phyloP scores from a whole-genome alignment of 345 rosid genomes.

The Atalantia buxifolia region DNA sequence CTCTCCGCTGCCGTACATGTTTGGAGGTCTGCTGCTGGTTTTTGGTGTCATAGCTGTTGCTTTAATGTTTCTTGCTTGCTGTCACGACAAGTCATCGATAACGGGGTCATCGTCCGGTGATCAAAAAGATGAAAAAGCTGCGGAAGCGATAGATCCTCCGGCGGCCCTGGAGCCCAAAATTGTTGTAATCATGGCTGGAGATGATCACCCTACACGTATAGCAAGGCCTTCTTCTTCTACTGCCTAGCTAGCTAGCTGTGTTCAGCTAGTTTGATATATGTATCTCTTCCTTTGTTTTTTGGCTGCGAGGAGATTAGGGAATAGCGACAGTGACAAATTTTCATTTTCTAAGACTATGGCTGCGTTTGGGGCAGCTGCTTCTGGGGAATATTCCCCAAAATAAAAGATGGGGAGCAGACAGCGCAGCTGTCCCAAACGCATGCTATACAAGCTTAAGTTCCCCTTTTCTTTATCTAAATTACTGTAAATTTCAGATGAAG shows the following conservation, averaged over 20 bases:
- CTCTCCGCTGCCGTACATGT: conserved; percentile 32
- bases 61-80: conserved; percentile 26
- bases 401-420: too few species aligned
- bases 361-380: too few species aligned
- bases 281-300: too few species aligned
- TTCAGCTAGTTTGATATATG: too few species aligned
- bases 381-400: too few species aligned
- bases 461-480: too few species aligned
- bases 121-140: conserved; percentile 9
- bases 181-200: conserved; percentile 47
- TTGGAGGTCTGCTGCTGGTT: conserved; percentile 27
- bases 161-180: conserved; percentile 19
- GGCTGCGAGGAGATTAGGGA: too few species aligned
- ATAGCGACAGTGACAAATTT: too few species aligned
- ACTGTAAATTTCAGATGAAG: too few species aligned
- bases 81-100: neutral
- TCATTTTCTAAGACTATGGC: too few species aligned
- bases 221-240: conserved; percentile 26
- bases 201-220: conserved; percentile 26
- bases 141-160: neutral
- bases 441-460: too few species aligned
- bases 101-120: neutral
- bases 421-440: too few species aligned
- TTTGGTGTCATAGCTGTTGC: conserved; percentile 21
- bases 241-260: neutral